Evolutionary conservation across 2,329 filamentous ascomycete species (phyloP), one percentile per base, ranked within the genome.

Genomic region (Nigrospora sphaerica): DNA sequence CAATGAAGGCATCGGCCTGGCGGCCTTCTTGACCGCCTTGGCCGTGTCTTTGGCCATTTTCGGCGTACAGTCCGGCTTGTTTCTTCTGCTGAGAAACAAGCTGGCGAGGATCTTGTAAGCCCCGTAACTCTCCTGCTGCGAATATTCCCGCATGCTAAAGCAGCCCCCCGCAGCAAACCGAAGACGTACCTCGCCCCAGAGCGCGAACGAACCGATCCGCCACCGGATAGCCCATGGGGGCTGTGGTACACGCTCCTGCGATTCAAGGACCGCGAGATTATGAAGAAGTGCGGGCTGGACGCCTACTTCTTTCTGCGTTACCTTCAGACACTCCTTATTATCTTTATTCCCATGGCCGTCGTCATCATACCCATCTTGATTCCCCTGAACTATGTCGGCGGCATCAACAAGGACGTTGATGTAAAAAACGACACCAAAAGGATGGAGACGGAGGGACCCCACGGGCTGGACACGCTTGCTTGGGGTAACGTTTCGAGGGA

Each of bases 281-380:
- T 98, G 57, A 85, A 92, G 45, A 95, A 96, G 66, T 96, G 92
- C 56, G 93, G 93, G 16, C 78, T 98, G 11, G 93, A 98, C 62
- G 90, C 92, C 59, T 98, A 95, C 69, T 95, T 97, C 72, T 98
- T 98, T 45, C 56, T 64, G 17, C 62, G 86, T 52, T 90, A 88
- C 64, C 72, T 91, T 23, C 82, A 85, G 50, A 86, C 88, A 59
- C 80, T 97, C 6, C 77, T 97, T 38, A 83, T 95, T 61, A 95
- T 98, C 51, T 97, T 98, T 62, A 70, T 95, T 35, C 90, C 93
- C 1, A 81, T 95, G 47, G 82, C 86, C 12, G 55, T 80, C 23
- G 60, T 96, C 43, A 83, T 95, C 28, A 73, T 96, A 45, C 93
- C 93, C 0, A 85, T 96, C 19, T 71, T 98, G 38, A 70, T 97